Base-by-base conservation (phyloP, 2,329 filamentous ascomycete genomes). In the Teratosphaeriaceae sp. region DNA sequence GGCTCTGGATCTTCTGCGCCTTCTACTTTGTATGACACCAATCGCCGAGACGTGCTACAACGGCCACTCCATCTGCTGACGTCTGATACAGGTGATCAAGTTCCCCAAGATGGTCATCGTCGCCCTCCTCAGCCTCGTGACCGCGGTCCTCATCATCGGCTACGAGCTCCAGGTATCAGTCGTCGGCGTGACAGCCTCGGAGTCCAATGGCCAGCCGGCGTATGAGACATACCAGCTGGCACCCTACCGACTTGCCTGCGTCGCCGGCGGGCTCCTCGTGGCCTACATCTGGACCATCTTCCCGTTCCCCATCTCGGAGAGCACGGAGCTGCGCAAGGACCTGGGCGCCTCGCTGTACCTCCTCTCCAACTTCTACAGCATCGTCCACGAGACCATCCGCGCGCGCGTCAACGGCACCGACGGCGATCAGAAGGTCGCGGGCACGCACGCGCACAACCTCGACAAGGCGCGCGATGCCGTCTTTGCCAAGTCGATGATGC, bases 361-460 rank as follows among this genome's bases (percentile, higher is more conserved):
- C 5, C 71, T 87, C 3, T 84, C 84, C 1, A 88, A 85, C 54
- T 84, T 83, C 60, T 86, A 85, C 56, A 80, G 76, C 3, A 75
- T 82, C 46, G 78, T 86, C 42, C 77, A 85, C 55, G 79, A 83
- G 45, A 84, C 82, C 0, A 72, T 87, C 27, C 71, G 72, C 42
- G 68, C 75, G 9, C 72, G 79, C 12, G 72, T 87, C 44, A 70
- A 74, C 7, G 75, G 74, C 7, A 72, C 73, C 13, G 74, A 77
- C 37, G 78, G 78, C 2, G 73, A 82, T 42, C 47, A 45, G n/a
- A 39, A 34, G 11, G 40, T 48, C 26, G 78, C 79, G 47, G 64
- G 58, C 0, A 74, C 71, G 1, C 75, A 78, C 0, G 76, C 73
- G 2, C 70, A 68, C 35, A 68, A 68, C 37, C 66, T 83, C 1